These are phyloP conservation scores for Gomphus bonarii DNA, from an alignment of 1,284 basidiomycete genomes.

Conservation along the genomic window DNA sequence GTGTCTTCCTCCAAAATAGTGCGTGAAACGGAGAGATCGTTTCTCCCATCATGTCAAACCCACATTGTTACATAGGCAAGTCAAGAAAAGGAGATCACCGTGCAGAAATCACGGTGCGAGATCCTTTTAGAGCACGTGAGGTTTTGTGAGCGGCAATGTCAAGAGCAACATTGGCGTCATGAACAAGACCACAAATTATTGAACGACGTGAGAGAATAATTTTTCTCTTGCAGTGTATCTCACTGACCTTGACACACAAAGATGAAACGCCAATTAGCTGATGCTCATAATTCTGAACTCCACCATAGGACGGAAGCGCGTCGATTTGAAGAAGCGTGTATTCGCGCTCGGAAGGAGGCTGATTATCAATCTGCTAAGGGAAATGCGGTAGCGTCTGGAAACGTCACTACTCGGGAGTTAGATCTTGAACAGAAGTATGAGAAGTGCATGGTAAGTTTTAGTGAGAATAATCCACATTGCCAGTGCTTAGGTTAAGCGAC, in stretches of 20 bases:
- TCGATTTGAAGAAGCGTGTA: slow-evolving; percentile 15
- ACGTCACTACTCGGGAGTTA: slow-evolving; percentile 28
- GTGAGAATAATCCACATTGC: not conserved
- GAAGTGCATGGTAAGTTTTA: slow-evolving; percentile 54
- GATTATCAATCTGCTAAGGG: slow-evolving; percentile 38
- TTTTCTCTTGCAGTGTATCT: not conserved
- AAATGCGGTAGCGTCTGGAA: slow-evolving; percentile 23
- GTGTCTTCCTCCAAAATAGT: slow-evolving; percentile 49
- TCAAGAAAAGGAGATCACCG: slow-evolving; percentile 35
- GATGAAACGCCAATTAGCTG: slow-evolving; percentile 16
- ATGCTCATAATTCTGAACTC: slow-evolving; percentile 12
- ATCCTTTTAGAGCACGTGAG: slow-evolving; percentile 31
- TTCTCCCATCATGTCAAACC: slow-evolving; percentile 24
- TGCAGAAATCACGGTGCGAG: slow-evolving; percentile 31
- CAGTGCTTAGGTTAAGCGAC: slow-evolving; percentile 5
- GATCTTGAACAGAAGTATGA: slow-evolving; percentile 38
- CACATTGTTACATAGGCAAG: slow-evolving; percentile 29
- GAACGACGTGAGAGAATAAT: not conserved
- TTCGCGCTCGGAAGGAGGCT: slow-evolving; percentile 32
- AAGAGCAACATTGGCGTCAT: not conserved
- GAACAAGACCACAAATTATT: slow-evolving; percentile 3
- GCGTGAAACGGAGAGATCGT: slow-evolving; percentile 16
- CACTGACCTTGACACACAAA: slow-evolving; percentile 21
- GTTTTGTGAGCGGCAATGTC: slow-evolving; percentile 15
- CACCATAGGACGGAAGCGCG: slow-evolving; percentile 2